Evolutionary conservation across 805 yeast species (phyloP), one percentile per base, ranked within the genome.

Genomic region (Barnettozyma populi): DNA sequence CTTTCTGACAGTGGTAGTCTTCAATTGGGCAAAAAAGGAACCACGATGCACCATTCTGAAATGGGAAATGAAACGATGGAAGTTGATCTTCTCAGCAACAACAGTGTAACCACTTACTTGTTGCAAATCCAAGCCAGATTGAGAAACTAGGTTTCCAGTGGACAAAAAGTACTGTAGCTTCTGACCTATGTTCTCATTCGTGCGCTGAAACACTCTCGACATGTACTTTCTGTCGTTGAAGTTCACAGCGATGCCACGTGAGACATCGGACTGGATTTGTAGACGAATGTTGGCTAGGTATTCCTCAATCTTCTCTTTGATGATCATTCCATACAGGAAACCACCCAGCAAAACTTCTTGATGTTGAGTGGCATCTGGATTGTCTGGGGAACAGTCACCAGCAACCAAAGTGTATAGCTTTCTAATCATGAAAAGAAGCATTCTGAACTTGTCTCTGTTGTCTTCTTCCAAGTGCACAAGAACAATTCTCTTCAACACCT

Each of bases 1-100:
- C 67, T 94, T 94, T 74, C 99, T 82, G 43, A 94, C 99, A 1
- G 98, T 86, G 21, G 99, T 94, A 37, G 99, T 94, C 66, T 94
- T 94, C 71, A 94, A 78, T 68, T 92, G 96, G 40, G 99, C 97
- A 67, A 94, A 94, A 82, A 94, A 94, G 55, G 98, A 89, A 69
- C 99, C 99, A 80, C 99, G 86, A 70, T 94, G 99, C 45, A 94
- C 98, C 99, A 94, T 94, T 71, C 99, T 76, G 78, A 94, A 94
- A 74, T 94, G 99, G n/a, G 98, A 84, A 55, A 94, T 82, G 73
- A 94, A 94, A 64, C 99, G 85, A 69, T 94, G 86, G 77, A 90
- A 94, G 67, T 94, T 94, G 69, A 94, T 94, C 70, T 94, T 94
- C 71, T 94, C 99, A 4, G 98, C 99, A 52, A 94, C 98, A 56